phyloP scores from a whole-genome alignment of 108 stramenopile genomes.

The Seminavis robusta region DNA sequence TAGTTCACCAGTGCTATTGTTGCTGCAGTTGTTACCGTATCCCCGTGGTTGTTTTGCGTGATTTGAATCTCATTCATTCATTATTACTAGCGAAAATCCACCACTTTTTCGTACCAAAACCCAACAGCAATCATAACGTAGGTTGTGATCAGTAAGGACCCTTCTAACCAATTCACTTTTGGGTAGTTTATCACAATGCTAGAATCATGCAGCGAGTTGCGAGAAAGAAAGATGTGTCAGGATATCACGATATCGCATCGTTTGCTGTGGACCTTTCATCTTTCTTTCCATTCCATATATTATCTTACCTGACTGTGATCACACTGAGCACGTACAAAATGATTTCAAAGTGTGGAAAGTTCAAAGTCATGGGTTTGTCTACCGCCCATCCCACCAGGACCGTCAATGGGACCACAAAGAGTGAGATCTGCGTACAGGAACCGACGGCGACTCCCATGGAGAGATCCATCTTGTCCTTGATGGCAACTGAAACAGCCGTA shows the following conservation, averaged over 20 bases:
- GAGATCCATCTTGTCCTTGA: constrained; percentile 94
- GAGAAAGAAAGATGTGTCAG: constrained; percentile 49
- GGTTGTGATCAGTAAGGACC: constrained; percentile 78
- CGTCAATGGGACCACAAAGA: constrained; percentile 87
- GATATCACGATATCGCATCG: no score
- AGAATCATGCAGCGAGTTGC: no score
- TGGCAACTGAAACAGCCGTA: constrained; percentile 89
- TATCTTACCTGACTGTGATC: constrained; percentile 82
- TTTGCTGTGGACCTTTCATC: no score
- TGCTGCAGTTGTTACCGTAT: no score
- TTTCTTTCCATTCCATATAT: no score
- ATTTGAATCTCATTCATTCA: no score
- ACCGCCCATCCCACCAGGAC: constrained; percentile 81
- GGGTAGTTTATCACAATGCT: constrained; percentile 56
- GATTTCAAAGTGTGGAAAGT: constrained; percentile 86
- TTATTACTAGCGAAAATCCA: constrained; percentile 5
- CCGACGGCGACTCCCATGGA: constrained; percentile 89
- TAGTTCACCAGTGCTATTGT: no score
- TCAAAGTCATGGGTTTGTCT: constrained; percentile 86
- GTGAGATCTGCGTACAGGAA: constrained; percentile 82
- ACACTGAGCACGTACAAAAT: constrained; percentile 76
- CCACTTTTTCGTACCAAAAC: constrained; percentile 80
- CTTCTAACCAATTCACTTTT: constrained; percentile 88
- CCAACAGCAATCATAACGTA: constrained; percentile 85
- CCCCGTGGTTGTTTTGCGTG: no score